Evolutionary conservation across 768 basidiomycete genomes (phyloP), one percentile per base, ranked within the genome.

Genomic region (Boletus tomentosulus): DNA sequence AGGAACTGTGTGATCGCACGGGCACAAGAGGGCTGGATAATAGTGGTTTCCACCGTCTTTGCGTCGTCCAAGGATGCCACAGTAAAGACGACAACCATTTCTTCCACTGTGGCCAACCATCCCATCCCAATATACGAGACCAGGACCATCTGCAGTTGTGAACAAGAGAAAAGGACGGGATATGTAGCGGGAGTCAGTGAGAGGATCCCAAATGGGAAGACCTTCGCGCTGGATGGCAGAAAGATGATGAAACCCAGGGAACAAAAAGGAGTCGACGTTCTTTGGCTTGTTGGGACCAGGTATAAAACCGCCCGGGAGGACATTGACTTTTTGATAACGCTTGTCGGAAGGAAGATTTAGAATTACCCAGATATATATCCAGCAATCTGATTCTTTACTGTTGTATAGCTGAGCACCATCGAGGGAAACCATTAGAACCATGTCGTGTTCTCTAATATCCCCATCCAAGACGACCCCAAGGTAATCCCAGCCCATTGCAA

Each of bases 401-500:
- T 54, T 5, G 4, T 6, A 74, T 67, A 78, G 66, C 54, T 78
- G 76, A 0, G 72, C 69, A 1, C 76, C 74, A 48, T 79, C 71
- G 8, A 75, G 57, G 0, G 73, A 77, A 0, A 71, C 52, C 54
- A 74, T 62, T 3, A 77, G 57, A 5, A 74, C 46, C 1, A 67
- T 67, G 37, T 77, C 46, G 6, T 45, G 2, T 13, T 70, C 2
- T 11, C 43, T 48, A 16, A 68, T 61, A 1, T 57, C 12, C 0
- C 53, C 34, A n/a, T 51, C 44, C 0, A 38, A 1, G 0, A 61
- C 48, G 0, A 61, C 56, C 10, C 46, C 27, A 0, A 66, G 51
- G 10, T 45, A 50, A 1, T 68, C 62, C 12, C 12, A 34, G 0
- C 65, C 64, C 45, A 51, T 57, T 0, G 25, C 30, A 0, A 57